A percentile compares a stretch with the other conserved stretches of the same genome.
Evolutionary conservation across 2,329 filamentous ascomycete species (phyloP).

Genomic region (Fusarium pseudonygamai): DNA sequence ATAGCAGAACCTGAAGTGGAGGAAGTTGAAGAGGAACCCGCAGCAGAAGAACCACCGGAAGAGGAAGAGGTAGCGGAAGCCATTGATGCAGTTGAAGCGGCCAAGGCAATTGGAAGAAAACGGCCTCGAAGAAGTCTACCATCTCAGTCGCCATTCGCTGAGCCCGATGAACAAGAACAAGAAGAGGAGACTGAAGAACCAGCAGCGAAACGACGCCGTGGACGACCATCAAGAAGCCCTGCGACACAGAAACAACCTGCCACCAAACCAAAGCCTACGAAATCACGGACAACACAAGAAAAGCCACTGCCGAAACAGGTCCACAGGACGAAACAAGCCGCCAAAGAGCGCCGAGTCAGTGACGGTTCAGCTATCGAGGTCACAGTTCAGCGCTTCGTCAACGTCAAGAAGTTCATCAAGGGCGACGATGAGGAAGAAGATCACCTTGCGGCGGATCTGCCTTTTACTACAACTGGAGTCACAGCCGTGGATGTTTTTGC

Average conservation of each 20-base stretch:
- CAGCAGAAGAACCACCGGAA: slow-evolving; percentile 30
- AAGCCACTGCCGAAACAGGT: slow-evolving; percentile 35
- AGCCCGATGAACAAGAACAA: slow-evolving; percentile 48
- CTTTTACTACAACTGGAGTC: slow-evolving; percentile 65
- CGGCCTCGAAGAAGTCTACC: slow-evolving; percentile 51
- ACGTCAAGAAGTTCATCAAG: slow-evolving; percentile 55
- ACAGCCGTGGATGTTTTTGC: slow-evolving; percentile 71
- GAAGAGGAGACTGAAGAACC: slow-evolving; percentile 42
- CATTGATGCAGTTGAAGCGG: slow-evolving; percentile 55
- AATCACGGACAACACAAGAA: slow-evolving; percentile 31
- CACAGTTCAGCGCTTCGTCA: slow-evolving; percentile 68
- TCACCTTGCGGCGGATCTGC: slow-evolving; percentile 61
- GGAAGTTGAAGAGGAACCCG: slow-evolving; percentile 33
- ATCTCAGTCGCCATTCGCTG: slow-evolving; percentile 54
- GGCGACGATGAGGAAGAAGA: slow-evolving; percentile 52
- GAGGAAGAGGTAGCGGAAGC: slow-evolving; percentile 52
- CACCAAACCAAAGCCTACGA: slow-evolving; percentile 36
- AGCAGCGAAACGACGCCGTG: slow-evolving; percentile 52
- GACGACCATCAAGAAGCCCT: slow-evolving; percentile 50
- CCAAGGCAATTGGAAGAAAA: slow-evolving; percentile 54
- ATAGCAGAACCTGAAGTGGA: neutral
- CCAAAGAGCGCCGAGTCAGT: slow-evolving; percentile 35
- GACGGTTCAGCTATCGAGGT: slow-evolving; percentile 57
- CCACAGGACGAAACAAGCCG: slow-evolving; percentile 34
- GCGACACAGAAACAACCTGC: slow-evolving; percentile 54